These are phyloP conservation scores for Neobulgaria alba DNA, from an alignment of 2,329 filamentous ascomycete genomes.

Conservation along the genomic window DNA sequence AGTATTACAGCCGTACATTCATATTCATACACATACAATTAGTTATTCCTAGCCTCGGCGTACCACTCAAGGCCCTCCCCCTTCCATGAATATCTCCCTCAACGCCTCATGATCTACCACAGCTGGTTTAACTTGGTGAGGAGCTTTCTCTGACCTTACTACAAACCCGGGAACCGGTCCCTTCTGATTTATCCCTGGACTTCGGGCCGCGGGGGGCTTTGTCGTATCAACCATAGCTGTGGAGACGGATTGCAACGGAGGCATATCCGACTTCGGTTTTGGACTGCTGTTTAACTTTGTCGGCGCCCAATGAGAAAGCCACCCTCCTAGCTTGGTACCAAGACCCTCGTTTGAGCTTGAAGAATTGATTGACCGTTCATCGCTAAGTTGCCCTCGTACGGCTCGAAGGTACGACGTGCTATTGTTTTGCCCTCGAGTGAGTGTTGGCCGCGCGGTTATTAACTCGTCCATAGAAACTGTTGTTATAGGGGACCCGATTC, in stretches of 20 bases:
- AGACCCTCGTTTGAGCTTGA: constrained; percentile 27
- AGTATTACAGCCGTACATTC: too few relatives aligned
- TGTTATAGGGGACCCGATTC: constrained; percentile 35
- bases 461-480: constrained; percentile 43
- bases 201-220: constrained; percentile 35
- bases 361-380: constrained; percentile 27
- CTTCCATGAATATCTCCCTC: constrained; percentile 22
- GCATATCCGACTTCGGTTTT: background rate
- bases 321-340: constrained; percentile 51
- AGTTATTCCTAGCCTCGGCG: too few relatives aligned
- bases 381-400: constrained; percentile 25
- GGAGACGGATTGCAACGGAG: constrained; percentile 13
- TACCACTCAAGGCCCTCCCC: background rate
- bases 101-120: constrained; percentile 26
- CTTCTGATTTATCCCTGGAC: constrained; percentile 70
- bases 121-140: constrained; percentile 23
- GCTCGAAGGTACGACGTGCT: constrained; percentile 49
- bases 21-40: too few relatives aligned
- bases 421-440: constrained; percentile 39
- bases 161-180: constrained; percentile 64
- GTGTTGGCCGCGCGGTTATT: constrained; percentile 49
- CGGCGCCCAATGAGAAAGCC: constrained; percentile 52
- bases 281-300: constrained; percentile 10
- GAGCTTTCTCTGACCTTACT: constrained; percentile 33
- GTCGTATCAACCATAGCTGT: constrained; percentile 30